phyloP scores from a whole-genome alignment of 352 stramenopile species.

The Globisporangium cederbergense region DNA sequence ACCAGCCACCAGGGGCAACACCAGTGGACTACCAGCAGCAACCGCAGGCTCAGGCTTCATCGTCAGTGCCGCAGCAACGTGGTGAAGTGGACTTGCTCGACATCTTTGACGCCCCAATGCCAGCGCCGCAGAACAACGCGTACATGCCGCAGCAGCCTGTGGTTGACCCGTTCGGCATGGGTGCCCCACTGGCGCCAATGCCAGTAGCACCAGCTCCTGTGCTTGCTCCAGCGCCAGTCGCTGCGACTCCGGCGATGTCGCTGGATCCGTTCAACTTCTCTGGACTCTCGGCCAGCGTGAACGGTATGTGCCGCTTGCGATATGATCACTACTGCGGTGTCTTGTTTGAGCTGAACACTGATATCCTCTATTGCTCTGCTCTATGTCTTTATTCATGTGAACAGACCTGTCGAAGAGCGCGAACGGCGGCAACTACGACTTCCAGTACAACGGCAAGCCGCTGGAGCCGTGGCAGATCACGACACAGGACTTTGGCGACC shows the following conservation, averaged over 20 bases:
- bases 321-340: background rate
- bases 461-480: slow-evolving; percentile 85
- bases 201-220: slow-evolving; percentile 19
- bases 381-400: background rate
- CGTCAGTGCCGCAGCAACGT: slow-evolving; percentile 28
- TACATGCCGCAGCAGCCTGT: slow-evolving; percentile 28
- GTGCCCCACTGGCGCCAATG: slow-evolving; percentile 28
- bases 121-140: slow-evolving; percentile 27
- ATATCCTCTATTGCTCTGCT: background rate
- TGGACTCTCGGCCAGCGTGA: slow-evolving; percentile 61
- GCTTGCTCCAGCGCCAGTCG: slow-evolving; percentile 12
- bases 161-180: slow-evolving; percentile 64
- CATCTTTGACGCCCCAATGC: slow-evolving; percentile 71
- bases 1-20: slow-evolving; percentile 18
- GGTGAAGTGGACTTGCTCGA: slow-evolving; percentile 82
- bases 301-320: slow-evolving; percentile 33
- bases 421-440: slow-evolving; percentile 28
- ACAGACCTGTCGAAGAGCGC: slow-evolving; percentile 33
- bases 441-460: slow-evolving; percentile 79
- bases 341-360: background rate
- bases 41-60: slow-evolving; percentile 20
- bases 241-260: slow-evolving; percentile 21
- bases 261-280: slow-evolving; percentile 79
- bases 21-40: slow-evolving; percentile 25
- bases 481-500: slow-evolving; percentile 83